Conservation (phyloP, 345 rosid genomes). For the Litchi chinensis region DNA sequence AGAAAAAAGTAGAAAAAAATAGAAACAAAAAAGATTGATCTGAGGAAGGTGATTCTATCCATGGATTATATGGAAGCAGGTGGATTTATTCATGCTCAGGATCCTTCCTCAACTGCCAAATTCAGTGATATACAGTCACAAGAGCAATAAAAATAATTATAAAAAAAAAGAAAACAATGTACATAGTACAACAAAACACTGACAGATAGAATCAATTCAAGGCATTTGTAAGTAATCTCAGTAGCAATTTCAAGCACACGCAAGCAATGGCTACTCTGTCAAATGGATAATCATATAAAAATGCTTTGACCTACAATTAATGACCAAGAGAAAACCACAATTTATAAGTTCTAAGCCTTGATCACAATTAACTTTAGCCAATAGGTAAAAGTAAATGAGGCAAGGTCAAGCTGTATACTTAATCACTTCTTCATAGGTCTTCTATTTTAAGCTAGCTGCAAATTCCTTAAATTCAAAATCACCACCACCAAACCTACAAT, state of each 20-base stretch:
- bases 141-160: background rate
- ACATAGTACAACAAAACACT: background rate
- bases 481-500: conserved; percentile 84
- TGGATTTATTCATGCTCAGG: background rate
- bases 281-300: background rate
- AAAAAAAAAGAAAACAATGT: background rate
- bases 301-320: background rate
- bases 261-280: background rate
- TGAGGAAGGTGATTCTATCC: conserved; percentile 6
- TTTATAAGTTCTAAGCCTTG: conserved; percentile 4
- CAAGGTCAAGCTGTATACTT: conserved; percentile 49
- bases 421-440: conserved; percentile 77
- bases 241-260: background rate
- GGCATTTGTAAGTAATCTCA: background rate
- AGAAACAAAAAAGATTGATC: background rate
- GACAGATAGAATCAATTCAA: background rate
- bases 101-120: background rate
- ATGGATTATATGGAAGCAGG: background rate
- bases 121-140: background rate
- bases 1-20: no score
- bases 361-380: background rate
- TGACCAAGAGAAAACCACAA: background rate
- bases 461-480: conserved; percentile 92
- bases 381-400: conserved; percentile 19
- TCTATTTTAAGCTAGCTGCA: conserved; percentile 84